Evolutionary conservation across 2,329 filamentous ascomycete species (phyloP).

Genomic region (Cercospora beticola): DNA sequence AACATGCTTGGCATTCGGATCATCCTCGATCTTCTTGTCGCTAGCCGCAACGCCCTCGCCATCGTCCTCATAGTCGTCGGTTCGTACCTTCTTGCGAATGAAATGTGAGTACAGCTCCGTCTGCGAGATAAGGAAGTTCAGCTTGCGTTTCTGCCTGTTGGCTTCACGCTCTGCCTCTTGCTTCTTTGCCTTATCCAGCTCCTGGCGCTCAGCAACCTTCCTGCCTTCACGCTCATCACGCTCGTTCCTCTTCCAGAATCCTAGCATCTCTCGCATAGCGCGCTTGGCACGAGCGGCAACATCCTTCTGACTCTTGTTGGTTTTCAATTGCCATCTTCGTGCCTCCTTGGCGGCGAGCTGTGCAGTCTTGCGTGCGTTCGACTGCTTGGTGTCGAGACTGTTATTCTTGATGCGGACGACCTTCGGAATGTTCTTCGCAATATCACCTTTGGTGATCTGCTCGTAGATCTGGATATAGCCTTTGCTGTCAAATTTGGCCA

Average conservation of each 20-base stretch:
- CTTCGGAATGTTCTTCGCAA: conserved; percentile 90
- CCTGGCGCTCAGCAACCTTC: conserved; percentile 91
- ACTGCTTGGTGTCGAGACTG: conserved; percentile 81
- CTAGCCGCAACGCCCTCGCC: conserved; percentile 67
- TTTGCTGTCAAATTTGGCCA: conserved; percentile 40
- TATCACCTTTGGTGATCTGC: conserved; percentile 85
- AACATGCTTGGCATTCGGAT: conserved; percentile 44
- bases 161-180: conserved; percentile 97
- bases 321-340: conserved; percentile 92
- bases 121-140: conserved; percentile 98
- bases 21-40: conserved; percentile 48
- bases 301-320: conserved; percentile 98
- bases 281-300: conserved; percentile 95
- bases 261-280: conserved; percentile 99
- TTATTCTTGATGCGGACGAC: conserved; percentile 84
- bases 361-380: conserved; percentile 97
- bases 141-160: conserved; percentile 94
- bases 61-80: conserved; percentile 86
- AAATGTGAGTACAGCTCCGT: conserved; percentile 99
- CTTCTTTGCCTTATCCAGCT: conserved; percentile 93
- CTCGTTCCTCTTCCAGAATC: conserved; percentile 99
- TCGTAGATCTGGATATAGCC: conserved; percentile 97
- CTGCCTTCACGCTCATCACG: conserved; percentile 92
- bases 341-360: conserved; percentile 96
- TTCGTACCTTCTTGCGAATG: conserved; percentile 99